Percentiles rank a stretch among this genome's conserved stretches.
phyloP scores from a whole-genome alignment of 257 asterid species.

The Primulina huaijiensis region DNA sequence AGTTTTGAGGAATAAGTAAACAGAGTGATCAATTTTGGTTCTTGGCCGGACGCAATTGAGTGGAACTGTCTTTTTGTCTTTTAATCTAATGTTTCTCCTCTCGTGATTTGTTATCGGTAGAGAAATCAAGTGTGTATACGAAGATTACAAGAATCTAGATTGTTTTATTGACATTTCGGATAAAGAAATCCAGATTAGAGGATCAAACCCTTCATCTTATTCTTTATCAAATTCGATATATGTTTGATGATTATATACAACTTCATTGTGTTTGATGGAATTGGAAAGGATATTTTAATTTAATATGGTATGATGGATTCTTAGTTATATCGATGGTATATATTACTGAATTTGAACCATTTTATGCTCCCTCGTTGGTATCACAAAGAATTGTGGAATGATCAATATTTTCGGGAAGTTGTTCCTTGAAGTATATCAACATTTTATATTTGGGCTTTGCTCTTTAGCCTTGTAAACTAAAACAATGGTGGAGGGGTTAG shows the following conservation, averaged over 20 bases:
- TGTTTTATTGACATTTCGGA: background rate
- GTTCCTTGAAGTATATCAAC: background rate
- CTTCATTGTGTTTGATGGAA: background rate
- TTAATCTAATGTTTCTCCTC: background rate
- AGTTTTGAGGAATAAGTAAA: background rate
- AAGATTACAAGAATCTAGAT: constrained; percentile 6
- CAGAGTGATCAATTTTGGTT: constrained; percentile 20
- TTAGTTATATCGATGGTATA: background rate
- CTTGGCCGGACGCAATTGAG: constrained; percentile 14
- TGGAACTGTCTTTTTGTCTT: constrained; percentile 11
- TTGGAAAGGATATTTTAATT: background rate
- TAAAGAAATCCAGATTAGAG: background rate
- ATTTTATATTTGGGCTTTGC: background rate
- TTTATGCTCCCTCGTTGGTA: background rate
- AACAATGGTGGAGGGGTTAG: background rate
- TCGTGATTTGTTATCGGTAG: constrained; percentile 17
- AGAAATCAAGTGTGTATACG: background rate
- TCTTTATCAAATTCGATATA: background rate
- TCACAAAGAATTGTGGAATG: background rate
- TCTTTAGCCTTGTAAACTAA: background rate
- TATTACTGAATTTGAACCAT: background rate
- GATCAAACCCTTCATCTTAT: background rate
- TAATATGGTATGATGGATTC: background rate
- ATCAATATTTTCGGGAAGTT: background rate
- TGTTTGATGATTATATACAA: background rate